Conservation (phyloP, 2,329 filamentous ascomycete species). For the Clonostachys rhizophaga region DNA sequence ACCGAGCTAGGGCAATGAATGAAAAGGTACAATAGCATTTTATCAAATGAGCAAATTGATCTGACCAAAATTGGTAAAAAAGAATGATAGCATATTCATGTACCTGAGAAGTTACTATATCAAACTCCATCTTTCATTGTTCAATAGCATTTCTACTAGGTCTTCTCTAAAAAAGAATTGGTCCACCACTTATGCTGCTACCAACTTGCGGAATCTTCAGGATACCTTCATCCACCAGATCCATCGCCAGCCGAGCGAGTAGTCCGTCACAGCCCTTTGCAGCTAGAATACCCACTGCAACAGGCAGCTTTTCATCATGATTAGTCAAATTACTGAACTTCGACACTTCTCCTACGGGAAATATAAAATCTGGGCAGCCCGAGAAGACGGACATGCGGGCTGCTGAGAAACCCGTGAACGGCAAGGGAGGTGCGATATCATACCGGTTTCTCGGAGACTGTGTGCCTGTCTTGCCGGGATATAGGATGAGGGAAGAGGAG, state of each 20-base stretch:
- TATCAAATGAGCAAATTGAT: too few species aligned
- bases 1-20: too few species aligned
- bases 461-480: slow-evolving; percentile 23
- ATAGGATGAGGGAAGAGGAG: slow-evolving; percentile 41
- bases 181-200: background rate
- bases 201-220: slow-evolving; percentile 35
- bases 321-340: slow-evolving; percentile 29
- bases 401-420: slow-evolving; percentile 35
- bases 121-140: too few species aligned
- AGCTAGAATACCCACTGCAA: slow-evolving; percentile 52
- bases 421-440: slow-evolving; percentile 32
- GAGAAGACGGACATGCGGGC: slow-evolving; percentile 24
- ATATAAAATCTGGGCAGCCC: slow-evolving; percentile 32
- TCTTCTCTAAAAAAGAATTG: background rate
- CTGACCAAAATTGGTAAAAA: too few species aligned
- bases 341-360: slow-evolving; percentile 32
- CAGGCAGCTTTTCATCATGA: slow-evolving; percentile 46
- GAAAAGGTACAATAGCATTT: too few species aligned
- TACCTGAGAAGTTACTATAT: too few species aligned
- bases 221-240: slow-evolving; percentile 42
- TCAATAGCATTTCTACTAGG: too few species aligned
- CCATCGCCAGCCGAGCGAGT: slow-evolving; percentile 46
- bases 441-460: slow-evolving; percentile 21
- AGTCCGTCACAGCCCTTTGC: slow-evolving; percentile 57
- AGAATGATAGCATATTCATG: too few species aligned